Base-by-base conservation (phyloP, 345 rosid genomes). In the Aegle marmelos region DNA sequence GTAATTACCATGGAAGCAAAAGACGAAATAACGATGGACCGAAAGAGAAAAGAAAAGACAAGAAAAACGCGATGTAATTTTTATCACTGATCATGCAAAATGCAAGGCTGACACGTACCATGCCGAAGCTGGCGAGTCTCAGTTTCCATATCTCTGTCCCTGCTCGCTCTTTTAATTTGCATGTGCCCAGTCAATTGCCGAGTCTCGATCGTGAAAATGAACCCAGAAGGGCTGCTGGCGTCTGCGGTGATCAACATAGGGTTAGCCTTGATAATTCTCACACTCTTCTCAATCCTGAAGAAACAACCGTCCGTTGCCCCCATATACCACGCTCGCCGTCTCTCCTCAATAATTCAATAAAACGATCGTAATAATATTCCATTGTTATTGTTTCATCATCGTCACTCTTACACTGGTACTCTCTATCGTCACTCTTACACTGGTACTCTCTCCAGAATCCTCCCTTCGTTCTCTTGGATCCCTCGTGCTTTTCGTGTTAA, bases 391-490 rank as follows among this genome's bases (percentile, higher is more conserved):
- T 3, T 45, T 13, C 16, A 45, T 11, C 50, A 45, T 45, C 50
- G 13, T 45, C 82, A 81, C 19, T 75, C 88, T 31, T 53, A 82
- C 50, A 13, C 50, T 13, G 13, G 50, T 73, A 39, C 88, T 25
- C 79, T 89, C 62, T 81, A 45, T 45, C 50, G 13, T 45, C 82
- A 81, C 19, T 75, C 88, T 31, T 53, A 82, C 50, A 13, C 50
- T 13, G 13, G 50, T 73, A 39, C 88, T 25, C 79, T 89, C 62
- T 81, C 80, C 75, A 91, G 96, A 61, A 90, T 91, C 81, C 86
- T 92, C 11, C 98, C 98, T 61, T 93, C 98, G 2, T 61, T 93
- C n/a, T 88, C 94, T 0, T 95, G 99, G 98, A 89, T 95, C 75
- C 90, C 88, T 65, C 88, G 85, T 27, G 96, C 96, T 53, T 85